phyloP scores from a whole-genome alignment of 1,284 basidiomycete genomes.

The Athelia psychrophila region DNA sequence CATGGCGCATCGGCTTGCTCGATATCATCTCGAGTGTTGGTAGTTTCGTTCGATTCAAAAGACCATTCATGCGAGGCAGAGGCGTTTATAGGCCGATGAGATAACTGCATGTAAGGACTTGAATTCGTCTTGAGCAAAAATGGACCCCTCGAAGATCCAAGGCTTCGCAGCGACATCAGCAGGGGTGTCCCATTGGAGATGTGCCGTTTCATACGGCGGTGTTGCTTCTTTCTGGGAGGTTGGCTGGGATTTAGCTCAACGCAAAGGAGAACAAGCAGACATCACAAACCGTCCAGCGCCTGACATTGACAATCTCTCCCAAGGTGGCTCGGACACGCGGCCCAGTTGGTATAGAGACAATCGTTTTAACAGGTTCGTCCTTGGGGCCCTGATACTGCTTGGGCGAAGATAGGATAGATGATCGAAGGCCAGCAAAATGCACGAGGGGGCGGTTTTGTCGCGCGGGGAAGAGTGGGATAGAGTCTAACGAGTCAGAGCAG shows the following conservation, averaged over 20 bases:
- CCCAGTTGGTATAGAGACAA: not conserved
- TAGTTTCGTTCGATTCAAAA: no score
- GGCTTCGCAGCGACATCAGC: not conserved
- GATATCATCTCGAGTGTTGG: no score
- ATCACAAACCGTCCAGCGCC: not conserved
- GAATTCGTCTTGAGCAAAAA: not conserved
- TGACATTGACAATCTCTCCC: not conserved
- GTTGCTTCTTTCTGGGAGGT: not conserved
- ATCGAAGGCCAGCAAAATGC: not conserved
- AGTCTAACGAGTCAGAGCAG: not conserved
- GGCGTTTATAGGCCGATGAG: no score
- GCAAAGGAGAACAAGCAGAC: not conserved
- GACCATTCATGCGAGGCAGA: no score
- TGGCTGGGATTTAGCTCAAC: not conserved
- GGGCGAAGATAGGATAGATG: not conserved
- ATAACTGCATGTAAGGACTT: not conserved
- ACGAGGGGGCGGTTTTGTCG: not conserved
- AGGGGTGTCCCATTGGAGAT: not conserved
- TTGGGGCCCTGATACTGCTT: not conserved
- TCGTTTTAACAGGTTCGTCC: not conserved
- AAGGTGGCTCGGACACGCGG: not conserved
- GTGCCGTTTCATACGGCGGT: not conserved
- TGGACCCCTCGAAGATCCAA: not conserved
- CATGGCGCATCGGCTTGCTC: conserved; percentile 1
- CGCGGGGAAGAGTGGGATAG: not conserved